These are phyloP conservation scores for Gossypium laxum DNA, from an alignment of 441 rosid genomes.

Conservation along the genomic window DNA sequence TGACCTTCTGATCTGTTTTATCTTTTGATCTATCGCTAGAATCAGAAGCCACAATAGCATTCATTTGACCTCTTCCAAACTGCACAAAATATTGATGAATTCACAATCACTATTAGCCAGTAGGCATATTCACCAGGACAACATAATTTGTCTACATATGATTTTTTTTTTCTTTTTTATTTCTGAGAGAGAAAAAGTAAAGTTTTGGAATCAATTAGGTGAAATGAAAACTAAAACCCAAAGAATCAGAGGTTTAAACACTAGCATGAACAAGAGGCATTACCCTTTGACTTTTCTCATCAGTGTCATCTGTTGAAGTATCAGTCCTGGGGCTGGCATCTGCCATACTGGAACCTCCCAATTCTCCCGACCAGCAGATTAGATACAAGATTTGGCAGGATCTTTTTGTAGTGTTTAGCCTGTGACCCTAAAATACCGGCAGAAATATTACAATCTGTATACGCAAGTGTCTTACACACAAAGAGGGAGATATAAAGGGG, in stretches of 20 bases:
- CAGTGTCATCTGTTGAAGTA: constrained; percentile 74
- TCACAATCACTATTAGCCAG: neutral
- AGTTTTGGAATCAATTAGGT: neutral
- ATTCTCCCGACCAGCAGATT: constrained; percentile 37
- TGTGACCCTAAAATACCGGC: constrained; percentile 28
- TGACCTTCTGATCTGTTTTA: constrained; percentile 64
- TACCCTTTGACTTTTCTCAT: constrained; percentile 68
- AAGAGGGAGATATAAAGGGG: constrained; percentile 10
- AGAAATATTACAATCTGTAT: constrained; percentile 32
- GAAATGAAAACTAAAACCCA: neutral
- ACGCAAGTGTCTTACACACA: constrained; percentile 28
- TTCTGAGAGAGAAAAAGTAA: neutral
- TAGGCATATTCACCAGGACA: neutral
- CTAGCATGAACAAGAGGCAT: constrained; percentile 17
- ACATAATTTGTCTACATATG: neutral
- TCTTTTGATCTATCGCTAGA: constrained; percentile 78
- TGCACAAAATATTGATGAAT: constrained; percentile 24
- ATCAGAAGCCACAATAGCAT: constrained; percentile 46
- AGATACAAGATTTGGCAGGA: constrained; percentile 24
- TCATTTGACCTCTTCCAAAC: constrained; percentile 47
- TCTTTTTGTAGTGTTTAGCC: constrained; percentile 28
- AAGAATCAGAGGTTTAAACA: neutral
- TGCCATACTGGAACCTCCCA: constrained; percentile 51
- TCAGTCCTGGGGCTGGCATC: constrained; percentile 71
- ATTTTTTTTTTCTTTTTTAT: neutral